These are phyloP conservation scores for Perkinsus marinus DNA, from an alignment of 169 alveolate species.

Conservation along the genomic window DNA sequence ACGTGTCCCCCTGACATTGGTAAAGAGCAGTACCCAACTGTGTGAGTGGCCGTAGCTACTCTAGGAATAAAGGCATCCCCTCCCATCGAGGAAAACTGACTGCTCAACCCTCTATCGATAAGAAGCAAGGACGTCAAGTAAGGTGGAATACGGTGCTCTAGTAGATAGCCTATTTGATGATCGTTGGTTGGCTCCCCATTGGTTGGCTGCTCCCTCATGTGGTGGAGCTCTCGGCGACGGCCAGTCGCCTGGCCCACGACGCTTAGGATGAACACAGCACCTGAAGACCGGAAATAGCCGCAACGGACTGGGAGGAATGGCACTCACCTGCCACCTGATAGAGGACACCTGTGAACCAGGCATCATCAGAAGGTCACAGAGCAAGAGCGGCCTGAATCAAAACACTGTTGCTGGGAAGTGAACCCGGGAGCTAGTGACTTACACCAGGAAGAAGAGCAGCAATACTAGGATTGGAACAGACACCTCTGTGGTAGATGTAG, in stretches of 20 bases:
- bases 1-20: not conserved
- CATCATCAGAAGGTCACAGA: not conserved
- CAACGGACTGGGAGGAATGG: not conserved
- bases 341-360: not conserved
- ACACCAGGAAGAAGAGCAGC: not conserved
- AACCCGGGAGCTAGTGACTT: not conserved
- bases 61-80: too few relatives aligned
- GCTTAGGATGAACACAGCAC: too few relatives aligned
- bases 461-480: not conserved
- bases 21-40: not conserved
- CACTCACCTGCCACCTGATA: not conserved
- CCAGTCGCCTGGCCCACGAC: too few relatives aligned
- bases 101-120: too few relatives aligned
- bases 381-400: not conserved
- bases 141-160: too few relatives aligned
- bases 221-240: too few relatives aligned
- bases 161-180: too few relatives aligned
- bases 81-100: too few relatives aligned
- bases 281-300: not conserved
- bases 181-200: too few relatives aligned
- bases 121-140: too few relatives aligned
- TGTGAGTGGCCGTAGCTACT: too few relatives aligned
- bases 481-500: not conserved
- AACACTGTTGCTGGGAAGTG: not conserved
- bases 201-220: too few relatives aligned